Conservation (phyloP, 352 stramenopile genomes). For the Thraustotheca clavata region DNA sequence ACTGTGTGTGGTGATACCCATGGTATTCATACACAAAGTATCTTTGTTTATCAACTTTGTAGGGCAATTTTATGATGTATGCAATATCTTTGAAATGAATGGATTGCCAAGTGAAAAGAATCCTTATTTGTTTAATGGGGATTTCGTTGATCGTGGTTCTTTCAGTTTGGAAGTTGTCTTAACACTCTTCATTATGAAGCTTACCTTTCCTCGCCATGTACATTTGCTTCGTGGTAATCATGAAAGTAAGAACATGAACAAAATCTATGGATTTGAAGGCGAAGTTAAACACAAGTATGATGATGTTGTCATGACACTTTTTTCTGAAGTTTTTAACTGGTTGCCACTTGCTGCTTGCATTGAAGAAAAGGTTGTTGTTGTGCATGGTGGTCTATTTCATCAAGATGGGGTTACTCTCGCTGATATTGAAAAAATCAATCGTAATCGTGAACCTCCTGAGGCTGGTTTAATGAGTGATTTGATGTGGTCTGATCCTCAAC, state of each 20-base stretch:
- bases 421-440: slow-evolving; percentile 94
- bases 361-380: slow-evolving; percentile 92
- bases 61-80: slow-evolving; percentile 98
- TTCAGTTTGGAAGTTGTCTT: slow-evolving; percentile 99
- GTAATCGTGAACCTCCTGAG: slow-evolving; percentile 93
- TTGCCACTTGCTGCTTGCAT: slow-evolving; percentile 94
- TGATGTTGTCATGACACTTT: slow-evolving; percentile 97
- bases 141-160: slow-evolving; percentile 98
- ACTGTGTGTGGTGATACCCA: slow-evolving; percentile 99
- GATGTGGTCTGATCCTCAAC: slow-evolving; percentile 96
- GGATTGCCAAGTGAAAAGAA: slow-evolving; percentile 91
- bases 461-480: slow-evolving; percentile 87
- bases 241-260: slow-evolving; percentile 99
- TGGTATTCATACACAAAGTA: slow-evolving; percentile 26
- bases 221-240: slow-evolving; percentile 96
- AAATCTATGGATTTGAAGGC: slow-evolving; percentile 99
- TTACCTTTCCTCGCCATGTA: slow-evolving; percentile 89
- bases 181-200: slow-evolving; percentile 96
- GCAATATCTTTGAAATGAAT: slow-evolving; percentile 99
- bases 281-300: slow-evolving; percentile 99
- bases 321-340: slow-evolving; percentile 98
- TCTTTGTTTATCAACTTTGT: not conserved
- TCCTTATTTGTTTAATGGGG: slow-evolving; percentile 99
- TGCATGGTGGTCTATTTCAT: slow-evolving; percentile 95
- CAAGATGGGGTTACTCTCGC: slow-evolving; percentile 91